Base-by-base conservation (phyloP, 495 filamentous ascomycete genomes). In the Podospora anserina region DNA sequence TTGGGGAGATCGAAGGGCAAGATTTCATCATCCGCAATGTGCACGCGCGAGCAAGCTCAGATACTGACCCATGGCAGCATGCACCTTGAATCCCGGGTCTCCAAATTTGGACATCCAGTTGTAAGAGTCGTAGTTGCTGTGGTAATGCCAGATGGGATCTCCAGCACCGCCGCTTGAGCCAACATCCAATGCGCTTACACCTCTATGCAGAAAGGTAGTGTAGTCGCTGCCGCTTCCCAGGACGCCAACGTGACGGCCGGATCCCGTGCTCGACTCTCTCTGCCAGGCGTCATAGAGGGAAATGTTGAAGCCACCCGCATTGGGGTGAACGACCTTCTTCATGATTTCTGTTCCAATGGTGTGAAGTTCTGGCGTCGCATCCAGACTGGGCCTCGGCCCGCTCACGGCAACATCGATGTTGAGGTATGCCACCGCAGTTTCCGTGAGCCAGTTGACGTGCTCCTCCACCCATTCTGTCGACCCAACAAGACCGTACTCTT, bases 401-500 rank as follows among this genome's bases (percentile, higher is more conserved):
- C 84, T 83, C 3, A 92, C 87, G n/a, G 88, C 93, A 16, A 89
- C 85, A 70, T 93, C 93, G 56, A 97, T 88, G 73, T 97, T 97
- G 55, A 97, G 75, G 72, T 97, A 97, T 2, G 92, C 92, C 60
- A 93, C 84, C 3, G 89, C 89, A 1, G 89, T 82, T 30, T 85
- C 84, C 4, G 84, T 88, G 6, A 96, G 86, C 91, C 92, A 95
- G 4, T 90, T 88, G 0, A 93, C 75, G 65, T 92, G 89, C 64
- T 97, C 93, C 75, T 97, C 93, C 34, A 96, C 93, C 78, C 91
- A 91, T 78, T 97, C 93, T 2, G 92, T 96, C 16, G 91, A 93
- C 4, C 93, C 93, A 65, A 96, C 87, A 20, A 92, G 75, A 68
- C 94, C 94, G 72, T 94, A 96, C 75, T 94, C 92, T 75, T 90